Conservation (phyloP, 2,329 filamentous ascomycete genomes). For the Trichophyton simii region DNA sequence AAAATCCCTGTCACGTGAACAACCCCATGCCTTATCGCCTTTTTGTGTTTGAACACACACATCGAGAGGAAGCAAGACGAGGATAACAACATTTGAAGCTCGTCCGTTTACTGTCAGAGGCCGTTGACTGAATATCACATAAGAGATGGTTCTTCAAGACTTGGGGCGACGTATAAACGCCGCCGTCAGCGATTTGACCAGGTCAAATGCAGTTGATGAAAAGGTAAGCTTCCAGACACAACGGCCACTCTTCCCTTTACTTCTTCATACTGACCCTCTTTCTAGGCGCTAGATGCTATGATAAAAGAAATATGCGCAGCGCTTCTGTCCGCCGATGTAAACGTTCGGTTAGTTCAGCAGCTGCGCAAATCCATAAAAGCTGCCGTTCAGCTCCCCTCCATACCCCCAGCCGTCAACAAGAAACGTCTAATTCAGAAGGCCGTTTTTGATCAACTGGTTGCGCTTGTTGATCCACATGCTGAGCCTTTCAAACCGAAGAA, state of each 20-base stretch:
- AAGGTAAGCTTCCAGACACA: conserved; percentile 47
- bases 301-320: conserved; percentile 96
- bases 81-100: not conserved
- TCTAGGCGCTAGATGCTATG: conserved; percentile 88
- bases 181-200: conserved; percentile 84
- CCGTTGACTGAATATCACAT: not conserved
- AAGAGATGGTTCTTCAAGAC: conserved; percentile 93
- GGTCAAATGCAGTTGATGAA: conserved; percentile 87
- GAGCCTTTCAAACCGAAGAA: conserved; percentile 96
- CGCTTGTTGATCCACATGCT: conserved; percentile 87
- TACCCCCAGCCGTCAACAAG: conserved; percentile 88
- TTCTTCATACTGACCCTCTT: conserved; percentile 10
- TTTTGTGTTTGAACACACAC: not conserved
- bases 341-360: conserved; percentile 80
- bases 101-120: not conserved
- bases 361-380: conserved; percentile 86
- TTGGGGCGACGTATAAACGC: conserved; percentile 95
- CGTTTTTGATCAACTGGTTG: conserved; percentile 92
- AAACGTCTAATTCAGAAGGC: conserved; percentile 96
- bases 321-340: conserved; percentile 92
- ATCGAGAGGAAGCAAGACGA: not conserved
- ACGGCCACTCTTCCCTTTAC: not conserved
- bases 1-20: not conserved
- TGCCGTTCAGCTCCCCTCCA: conserved; percentile 87
- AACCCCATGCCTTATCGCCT: not conserved